Evolutionary conservation across 176 grass and related monocot species (phyloP), one percentile per base, ranked within the genome.

Genomic region (Raddia distichophylla): DNA sequence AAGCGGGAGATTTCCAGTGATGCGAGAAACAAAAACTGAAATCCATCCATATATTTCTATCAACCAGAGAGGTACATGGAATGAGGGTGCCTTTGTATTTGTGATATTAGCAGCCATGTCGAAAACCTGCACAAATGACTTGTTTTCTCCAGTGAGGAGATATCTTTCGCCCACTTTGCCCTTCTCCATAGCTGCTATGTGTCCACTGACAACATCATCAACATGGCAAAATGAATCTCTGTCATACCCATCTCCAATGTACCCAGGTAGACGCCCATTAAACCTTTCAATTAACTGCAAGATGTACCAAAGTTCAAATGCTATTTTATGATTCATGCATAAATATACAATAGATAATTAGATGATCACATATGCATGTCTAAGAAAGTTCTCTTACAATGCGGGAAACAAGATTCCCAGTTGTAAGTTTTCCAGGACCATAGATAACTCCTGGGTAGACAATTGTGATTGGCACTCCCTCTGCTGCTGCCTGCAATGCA

Each of bases 211-310:
- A 71, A 98, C 86, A 91, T 99, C 93, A 62, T 99, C 89, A 5
- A 99, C 82, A 42, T 99, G 91, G 71, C 84, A 89, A 81, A 95
- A 91, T 12, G 96, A 91, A 67, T 80, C 75, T 80, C 84, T 88
- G 64, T 98, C 90, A 74, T 90, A 89, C 47, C 91, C 96, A 54
- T 86, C 81, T 73, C 93, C 96, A 43, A 99, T 84, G 85, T 99
- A 93, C 62, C 96, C 96, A 62, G 96, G 96, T 71, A 99, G 63
- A 32, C 93, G 91, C 32, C 96, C 64, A 84, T 91, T 99, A 69
- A 95, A 99, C 71, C 93, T 90, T 84, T 99, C 96, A 18, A 99
- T 93, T 82, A 99, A 63, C 93, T 99, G 79, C 80, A 88, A 91
- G 63, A 64, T 74, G 8, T n/a, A 74, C 9, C 6, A 5, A 49